Evolutionary conservation across 495 filamentous ascomycete species (phyloP), one percentile per base, ranked within the genome.

Genomic region (Cercophora samala): DNA sequence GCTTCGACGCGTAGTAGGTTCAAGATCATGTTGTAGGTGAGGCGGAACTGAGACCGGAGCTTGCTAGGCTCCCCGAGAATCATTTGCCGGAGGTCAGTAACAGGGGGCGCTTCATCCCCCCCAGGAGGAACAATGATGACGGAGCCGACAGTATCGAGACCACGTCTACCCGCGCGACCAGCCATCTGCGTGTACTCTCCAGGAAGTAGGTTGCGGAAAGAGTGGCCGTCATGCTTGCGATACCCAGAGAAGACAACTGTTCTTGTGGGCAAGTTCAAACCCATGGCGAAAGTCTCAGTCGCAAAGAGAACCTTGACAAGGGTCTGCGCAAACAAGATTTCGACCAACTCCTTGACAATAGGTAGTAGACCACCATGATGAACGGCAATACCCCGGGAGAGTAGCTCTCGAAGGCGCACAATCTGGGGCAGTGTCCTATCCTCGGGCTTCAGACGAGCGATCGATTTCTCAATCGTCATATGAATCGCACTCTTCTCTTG

Each of bases 111-210:
- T 79, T 97, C 93, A 68, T 85, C 86, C 13, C 91, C 92, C 6
- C 83, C 80, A 13, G 89, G 89, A 58, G 89, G 89, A 11, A 96
- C 91, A 65, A 98, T 91, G 67, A 99, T 96, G 69, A 99, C 95
- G 66, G 90, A 93, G 4, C 95, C 95, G 46, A 97, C 92, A 0
- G 88, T 86, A 73, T 99, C 95, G 59, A 98, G 86, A 69, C 95
- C 95, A 81, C 95, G 86, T 70, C 95, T 89, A 59, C 95, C 95
- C 69, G 95, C 95, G 81, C 95, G 85, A 22, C 95, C 95, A 32
- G 95, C 93, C 95, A 99, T 99, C 69, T 99, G 95, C 15, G 96
- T 99, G 75, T 98, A 98, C 76, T 99, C 95, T 8, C 95, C 96
- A 0, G 95, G 94, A 2, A 94, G 82, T 2, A 99, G 84, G 76